Percentiles rank a stretch among this genome's conserved stretches.
phyloP scores from a whole-genome alignment of 495 filamentous ascomycete genomes.

The Aspergillus leporis region DNA sequence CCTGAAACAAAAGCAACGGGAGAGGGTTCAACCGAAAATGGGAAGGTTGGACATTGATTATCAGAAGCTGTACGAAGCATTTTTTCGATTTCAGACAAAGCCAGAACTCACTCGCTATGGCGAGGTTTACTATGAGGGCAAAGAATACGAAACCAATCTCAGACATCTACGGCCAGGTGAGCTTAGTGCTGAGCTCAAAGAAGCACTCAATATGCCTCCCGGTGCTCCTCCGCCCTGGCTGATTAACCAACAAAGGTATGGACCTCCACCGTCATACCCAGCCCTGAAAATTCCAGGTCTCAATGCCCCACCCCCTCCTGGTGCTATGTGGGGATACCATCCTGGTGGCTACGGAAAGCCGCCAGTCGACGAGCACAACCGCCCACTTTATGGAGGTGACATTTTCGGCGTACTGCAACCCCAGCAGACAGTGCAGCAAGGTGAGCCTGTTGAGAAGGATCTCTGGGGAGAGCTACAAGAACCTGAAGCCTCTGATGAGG shows the following conservation, averaged over 20 bases:
- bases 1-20: constrained; percentile 92
- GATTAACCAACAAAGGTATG: constrained; percentile 92
- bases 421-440: constrained; percentile 58
- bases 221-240: constrained; percentile 96
- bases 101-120: constrained; percentile 91
- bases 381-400: constrained; percentile 89
- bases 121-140: constrained; percentile 98
- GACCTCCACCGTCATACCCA: constrained; percentile 90
- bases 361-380: constrained; percentile 86
- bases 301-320: constrained; percentile 92
- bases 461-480: constrained; percentile 94
- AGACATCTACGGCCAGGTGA: constrained; percentile 88
- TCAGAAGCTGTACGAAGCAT: constrained; percentile 95
- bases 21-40: constrained; percentile 94
- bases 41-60: constrained; percentile 98
- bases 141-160: constrained; percentile 95
- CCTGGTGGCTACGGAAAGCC: constrained; percentile 96
- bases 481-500: constrained; percentile 77
- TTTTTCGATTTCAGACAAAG: constrained; percentile 96
- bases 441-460: constrained; percentile 83
- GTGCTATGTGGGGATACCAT: constrained; percentile 93
- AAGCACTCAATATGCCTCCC: constrained; percentile 91
- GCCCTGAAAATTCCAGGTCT: constrained; percentile 89
- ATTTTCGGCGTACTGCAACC: constrained; percentile 83
- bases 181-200: constrained; percentile 83